Percentiles rank a stretch among this genome's conserved stretches.
Conservation (phyloP, 345 rosid genomes). For the Arabis hirsuta region DNA sequence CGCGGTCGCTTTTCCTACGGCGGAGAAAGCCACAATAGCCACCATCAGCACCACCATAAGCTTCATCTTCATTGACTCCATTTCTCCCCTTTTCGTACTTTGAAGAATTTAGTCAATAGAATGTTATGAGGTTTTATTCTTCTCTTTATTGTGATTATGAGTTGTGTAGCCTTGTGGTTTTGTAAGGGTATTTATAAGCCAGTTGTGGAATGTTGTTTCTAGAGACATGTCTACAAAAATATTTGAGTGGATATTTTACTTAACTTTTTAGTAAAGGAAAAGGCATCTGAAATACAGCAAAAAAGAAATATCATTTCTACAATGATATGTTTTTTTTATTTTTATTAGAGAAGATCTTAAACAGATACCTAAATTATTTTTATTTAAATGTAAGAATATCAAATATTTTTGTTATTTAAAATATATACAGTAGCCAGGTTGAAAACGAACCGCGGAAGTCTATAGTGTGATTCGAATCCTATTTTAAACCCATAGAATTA, state of each 20-base stretch:
- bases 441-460: no score
- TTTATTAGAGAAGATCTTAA: no score
- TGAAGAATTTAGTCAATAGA: slow-evolving; percentile 18
- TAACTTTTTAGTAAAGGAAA: slow-evolving; percentile 39
- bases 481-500: no score
- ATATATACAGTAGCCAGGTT: no score
- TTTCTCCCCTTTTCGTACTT: slow-evolving; percentile 9
- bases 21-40: slow-evolving; percentile 43
- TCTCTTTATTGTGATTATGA: slow-evolving; percentile 19
- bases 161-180: slow-evolving; percentile 32
- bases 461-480: no score
- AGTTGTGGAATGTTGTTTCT: slow-evolving; percentile 6
- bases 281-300: slow-evolving; percentile 34
- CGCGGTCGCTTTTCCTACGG: slow-evolving; percentile 42
- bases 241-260: slow-evolving; percentile 9
- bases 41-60: slow-evolving; percentile 40
- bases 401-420: no score
- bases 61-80: slow-evolving; percentile 46
- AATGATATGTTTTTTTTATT: no score
- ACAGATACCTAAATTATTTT: no score
- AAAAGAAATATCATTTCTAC: not conserved
- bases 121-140: slow-evolving; percentile 5
- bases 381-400: no score
- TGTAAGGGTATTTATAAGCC: slow-evolving; percentile 38
- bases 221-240: slow-evolving; percentile 23